Evolutionary conservation across 345 rosid genomes (phyloP).

Genomic region (Geranium brycei): DNA sequence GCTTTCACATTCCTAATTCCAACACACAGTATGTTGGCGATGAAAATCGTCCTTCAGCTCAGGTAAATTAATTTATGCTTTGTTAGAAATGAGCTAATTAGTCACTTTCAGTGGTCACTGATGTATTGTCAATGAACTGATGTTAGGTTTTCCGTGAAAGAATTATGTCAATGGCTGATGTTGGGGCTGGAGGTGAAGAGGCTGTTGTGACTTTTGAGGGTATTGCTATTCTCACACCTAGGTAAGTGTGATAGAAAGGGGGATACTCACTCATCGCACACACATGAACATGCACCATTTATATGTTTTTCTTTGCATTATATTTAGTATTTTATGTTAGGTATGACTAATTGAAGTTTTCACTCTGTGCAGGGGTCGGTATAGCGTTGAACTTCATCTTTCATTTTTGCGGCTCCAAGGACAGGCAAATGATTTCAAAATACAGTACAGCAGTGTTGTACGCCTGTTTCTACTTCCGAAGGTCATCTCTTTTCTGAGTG

Average conservation of each 20-base stretch:
- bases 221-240: constrained; percentile 86
- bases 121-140: constrained; percentile 7
- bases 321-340: too few relatives aligned
- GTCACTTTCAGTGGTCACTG: not conserved
- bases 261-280: not conserved
- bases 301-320: too few relatives aligned
- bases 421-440: constrained; percentile 97
- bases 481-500: constrained; percentile 22
- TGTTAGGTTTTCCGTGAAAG: constrained; percentile 64
- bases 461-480: constrained; percentile 93
- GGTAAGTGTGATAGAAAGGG: constrained; percentile 25
- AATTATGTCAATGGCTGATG: constrained; percentile 74
- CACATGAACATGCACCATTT: too few relatives aligned
- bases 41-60: constrained; percentile 78
- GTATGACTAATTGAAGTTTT: constrained; percentile 6
- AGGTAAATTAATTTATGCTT: constrained; percentile 26
- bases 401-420: constrained; percentile 90
- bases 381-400: constrained; percentile 86
- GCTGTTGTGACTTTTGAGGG: constrained; percentile 89
- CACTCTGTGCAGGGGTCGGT: constrained; percentile 66
- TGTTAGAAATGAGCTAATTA: not conserved
- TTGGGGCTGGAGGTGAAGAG: constrained; percentile 77
- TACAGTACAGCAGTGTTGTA: constrained; percentile 95
- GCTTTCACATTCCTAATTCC: constrained; percentile 80
- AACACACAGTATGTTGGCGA: constrained; percentile 91